These are phyloP conservation scores for Haematococcus lacustris DNA, from an alignment of 139 green algal genomes.

Conservation along the genomic window DNA sequence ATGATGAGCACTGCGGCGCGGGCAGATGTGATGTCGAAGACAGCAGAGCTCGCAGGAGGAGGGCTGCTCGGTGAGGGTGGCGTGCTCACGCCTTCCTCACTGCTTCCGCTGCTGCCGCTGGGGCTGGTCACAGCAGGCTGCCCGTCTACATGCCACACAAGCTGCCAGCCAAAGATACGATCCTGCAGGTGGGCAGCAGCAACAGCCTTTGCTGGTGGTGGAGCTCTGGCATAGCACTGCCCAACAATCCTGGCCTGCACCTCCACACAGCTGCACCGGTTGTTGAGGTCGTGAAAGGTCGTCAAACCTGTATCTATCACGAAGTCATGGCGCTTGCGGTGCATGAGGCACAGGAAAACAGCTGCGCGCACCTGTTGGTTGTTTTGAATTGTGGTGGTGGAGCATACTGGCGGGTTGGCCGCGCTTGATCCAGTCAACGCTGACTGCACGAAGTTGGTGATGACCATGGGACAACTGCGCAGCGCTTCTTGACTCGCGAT, in stretches of 20 bases:
- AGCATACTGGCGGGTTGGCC: too few species aligned
- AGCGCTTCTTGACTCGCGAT: neutral
- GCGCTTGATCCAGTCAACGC: neutral
- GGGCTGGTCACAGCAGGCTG: neutral
- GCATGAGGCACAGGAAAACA: too few species aligned
- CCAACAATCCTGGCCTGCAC: neutral
- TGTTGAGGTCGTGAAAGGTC: neutral
- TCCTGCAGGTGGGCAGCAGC: neutral
- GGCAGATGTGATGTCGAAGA: neutral
- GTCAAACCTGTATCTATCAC: neutral
- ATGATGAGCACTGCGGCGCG: neutral
- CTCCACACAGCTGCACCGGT: neutral
- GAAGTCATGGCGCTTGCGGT: too few species aligned
- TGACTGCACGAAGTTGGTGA: neutral
- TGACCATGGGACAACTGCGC: neutral
- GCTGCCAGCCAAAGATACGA: neutral
- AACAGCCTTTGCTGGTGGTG: neutral
- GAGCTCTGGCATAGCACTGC: neutral
- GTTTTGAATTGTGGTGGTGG: neutral
- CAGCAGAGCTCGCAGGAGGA: too few species aligned
- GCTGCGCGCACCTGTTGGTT: neutral
- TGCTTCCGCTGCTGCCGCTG: too few species aligned
- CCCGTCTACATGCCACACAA: slow-evolving; percentile 1
- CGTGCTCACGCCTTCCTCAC: too few species aligned
- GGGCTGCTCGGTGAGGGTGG: too few species aligned